Conservation (phyloP, 2,329 filamentous ascomycete species). For the Cryphonectria naterciae region DNA sequence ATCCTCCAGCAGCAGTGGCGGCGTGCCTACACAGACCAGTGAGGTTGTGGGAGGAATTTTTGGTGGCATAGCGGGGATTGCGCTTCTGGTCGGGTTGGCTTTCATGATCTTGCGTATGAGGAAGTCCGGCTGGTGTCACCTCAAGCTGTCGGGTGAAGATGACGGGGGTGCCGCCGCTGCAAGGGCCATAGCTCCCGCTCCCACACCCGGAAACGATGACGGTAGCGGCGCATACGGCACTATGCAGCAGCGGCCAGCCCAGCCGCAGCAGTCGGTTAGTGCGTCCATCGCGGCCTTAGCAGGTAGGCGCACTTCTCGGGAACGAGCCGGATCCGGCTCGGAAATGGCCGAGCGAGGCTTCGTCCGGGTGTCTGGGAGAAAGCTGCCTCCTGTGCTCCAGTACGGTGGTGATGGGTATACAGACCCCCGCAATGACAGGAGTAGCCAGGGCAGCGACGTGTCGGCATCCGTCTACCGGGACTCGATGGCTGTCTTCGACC, state of each 20-base stretch:
- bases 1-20: slow-evolving; percentile 25
- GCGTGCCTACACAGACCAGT: slow-evolving; percentile 34
- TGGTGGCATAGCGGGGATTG: slow-evolving; percentile 61
- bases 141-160: slow-evolving; percentile 41
- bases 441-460: slow-evolving; percentile 46
- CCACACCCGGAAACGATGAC: slow-evolving; percentile 27
- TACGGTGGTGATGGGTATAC: slow-evolving; percentile 67
- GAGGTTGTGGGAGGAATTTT: slow-evolving; percentile 60
- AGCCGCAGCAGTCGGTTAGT: slow-evolving; percentile 51
- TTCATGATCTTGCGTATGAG: slow-evolving; percentile 60
- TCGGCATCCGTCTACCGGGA: slow-evolving; percentile 53
- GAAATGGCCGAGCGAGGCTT: slow-evolving; percentile 61
- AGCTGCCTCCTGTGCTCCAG: slow-evolving; percentile 65
- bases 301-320: slow-evolving; percentile 43
- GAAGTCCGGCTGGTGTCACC: slow-evolving; percentile 44
- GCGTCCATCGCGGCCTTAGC: slow-evolving; percentile 53
- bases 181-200: slow-evolving; percentile 17
- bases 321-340: slow-evolving; percentile 38
- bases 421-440: slow-evolving; percentile 48
- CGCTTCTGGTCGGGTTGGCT: slow-evolving; percentile 58
- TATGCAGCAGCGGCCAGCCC: slow-evolving; percentile 54
- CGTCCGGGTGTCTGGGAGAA: slow-evolving; percentile 67
- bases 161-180: slow-evolving; percentile 25
- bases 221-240: slow-evolving; percentile 31
- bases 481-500: slow-evolving; percentile 37